Conservation (phyloP, 2,329 filamentous ascomycete genomes). For the Calonectria pauciramosa region DNA sequence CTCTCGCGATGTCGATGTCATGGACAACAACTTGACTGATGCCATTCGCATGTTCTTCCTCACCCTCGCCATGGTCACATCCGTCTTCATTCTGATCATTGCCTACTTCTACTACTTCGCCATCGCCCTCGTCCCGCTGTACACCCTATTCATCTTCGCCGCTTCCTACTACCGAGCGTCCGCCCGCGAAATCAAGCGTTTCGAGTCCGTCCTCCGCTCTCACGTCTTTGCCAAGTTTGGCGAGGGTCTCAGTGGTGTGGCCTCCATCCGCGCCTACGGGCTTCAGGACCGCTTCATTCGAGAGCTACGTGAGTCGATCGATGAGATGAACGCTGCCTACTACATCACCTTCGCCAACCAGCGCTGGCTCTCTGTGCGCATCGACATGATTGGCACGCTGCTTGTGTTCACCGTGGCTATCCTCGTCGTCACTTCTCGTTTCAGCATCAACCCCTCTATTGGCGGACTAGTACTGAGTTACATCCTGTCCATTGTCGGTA, state of each 20-base stretch:
- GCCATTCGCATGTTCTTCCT: constrained; percentile 94
- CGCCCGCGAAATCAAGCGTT: constrained; percentile 93
- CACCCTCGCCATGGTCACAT: constrained; percentile 84
- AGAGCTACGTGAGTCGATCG: constrained; percentile 80
- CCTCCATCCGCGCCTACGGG: constrained; percentile 92
- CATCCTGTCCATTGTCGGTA: constrained; percentile 91
- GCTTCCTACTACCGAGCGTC: constrained; percentile 91
- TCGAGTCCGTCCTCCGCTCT: constrained; percentile 90
- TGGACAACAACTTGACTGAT: constrained; percentile 94
- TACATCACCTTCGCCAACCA: constrained; percentile 97
- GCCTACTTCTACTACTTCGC: constrained; percentile 94
- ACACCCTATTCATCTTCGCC: constrained; percentile 83
- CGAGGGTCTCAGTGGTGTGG: constrained; percentile 86
- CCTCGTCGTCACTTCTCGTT: constrained; percentile 91
- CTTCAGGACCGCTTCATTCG: constrained; percentile 80
- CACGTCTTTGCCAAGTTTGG: constrained; percentile 91
- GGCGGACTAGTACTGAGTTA: constrained; percentile 92
- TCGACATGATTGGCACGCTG: constrained; percentile 86
- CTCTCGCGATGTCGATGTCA: constrained; percentile 93
- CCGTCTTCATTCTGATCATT: constrained; percentile 91
- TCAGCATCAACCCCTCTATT: constrained; percentile 86
- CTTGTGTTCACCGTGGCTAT: constrained; percentile 92
- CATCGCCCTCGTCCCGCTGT: constrained; percentile 73
- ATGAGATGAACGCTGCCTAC: constrained; percentile 94
- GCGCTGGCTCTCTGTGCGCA: constrained; percentile 88